Base-by-base conservation (phyloP, 768 basidiomycete species). In the Kwoniella newhampshirensis region DNA sequence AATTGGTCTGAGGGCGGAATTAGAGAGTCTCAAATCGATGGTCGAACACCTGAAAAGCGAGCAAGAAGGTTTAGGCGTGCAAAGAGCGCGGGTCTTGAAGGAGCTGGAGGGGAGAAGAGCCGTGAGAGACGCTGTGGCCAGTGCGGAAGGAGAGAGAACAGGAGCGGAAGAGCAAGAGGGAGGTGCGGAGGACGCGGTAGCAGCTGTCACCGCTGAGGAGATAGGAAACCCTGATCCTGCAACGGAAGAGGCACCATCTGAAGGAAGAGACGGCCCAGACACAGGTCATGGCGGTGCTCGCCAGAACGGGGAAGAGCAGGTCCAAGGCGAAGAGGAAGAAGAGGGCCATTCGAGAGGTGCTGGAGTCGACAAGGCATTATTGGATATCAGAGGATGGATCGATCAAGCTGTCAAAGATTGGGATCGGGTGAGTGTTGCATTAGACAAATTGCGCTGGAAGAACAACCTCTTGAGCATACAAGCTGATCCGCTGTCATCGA, bases 361-460 rank as follows among this genome's bases (percentile, higher is more conserved):
- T 12, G 57, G 51, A 13, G 67, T 62, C 20, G 68, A 72, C 39
- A 64, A 59, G 47, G 65, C 67, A 17, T 55, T 72, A 50, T 51
- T 71, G 39, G 72, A 73, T 21, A 63, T 75, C 4, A 59, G 68
- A 48, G 63, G 68, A 25, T 75, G 70, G 67, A 59, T 74, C 25
- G 70, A 75, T 59, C 55, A 57, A 8, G 70, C 71, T 28, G 56
- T 72, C 9, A 57, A 50, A 43, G 46, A 37, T 35, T 73, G 69
- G 68, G 60, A 66, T 46, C 52, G 64, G 51, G 66, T 67, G 43
- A 51, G 65, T 63, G 46, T 18, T n/a, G n/a, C n/a, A n/a, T 32
- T 32, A 32, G 6, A 32, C 32, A 32, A 6, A 32, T 32, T 6
- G 32, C n/a, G n/a, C n/a, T n/a, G n/a, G n/a, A n/a, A n/a, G n/a